Conservation (phyloP, 495 filamentous ascomycete genomes). For the Podospora appendiculata region DNA sequence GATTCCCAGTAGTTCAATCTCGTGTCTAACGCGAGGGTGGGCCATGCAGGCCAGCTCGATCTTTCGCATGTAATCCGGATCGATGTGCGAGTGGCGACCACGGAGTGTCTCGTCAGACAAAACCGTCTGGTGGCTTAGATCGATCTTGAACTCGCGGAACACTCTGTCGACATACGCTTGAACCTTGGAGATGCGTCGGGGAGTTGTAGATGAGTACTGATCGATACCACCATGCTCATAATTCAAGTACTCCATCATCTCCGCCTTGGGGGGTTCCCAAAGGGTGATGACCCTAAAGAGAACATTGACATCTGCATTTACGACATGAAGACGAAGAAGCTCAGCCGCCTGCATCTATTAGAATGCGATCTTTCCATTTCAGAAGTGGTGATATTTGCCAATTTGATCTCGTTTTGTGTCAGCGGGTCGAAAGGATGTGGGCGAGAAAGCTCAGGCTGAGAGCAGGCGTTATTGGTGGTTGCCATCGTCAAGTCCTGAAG, state of each 20-base stretch:
- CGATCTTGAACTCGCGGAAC: not conserved
- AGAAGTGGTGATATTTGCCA: not conserved
- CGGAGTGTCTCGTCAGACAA: conserved; percentile 1
- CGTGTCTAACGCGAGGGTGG: conserved; percentile 47
- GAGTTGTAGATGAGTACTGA: conserved; percentile 20
- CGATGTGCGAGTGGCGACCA: conserved; percentile 40
- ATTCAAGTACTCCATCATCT: conserved; percentile 42
- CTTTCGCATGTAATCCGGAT: conserved; percentile 47
- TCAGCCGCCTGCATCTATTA: conserved; percentile 29
- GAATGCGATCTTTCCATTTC: not conserved
- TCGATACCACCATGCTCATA: conserved; percentile 8
- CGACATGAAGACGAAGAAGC: conserved; percentile 32
- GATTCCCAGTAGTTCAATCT: conserved; percentile 51
- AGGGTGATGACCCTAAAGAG: conserved; percentile 62
- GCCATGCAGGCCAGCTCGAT: conserved; percentile 49
- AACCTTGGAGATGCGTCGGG: conserved; percentile 48
- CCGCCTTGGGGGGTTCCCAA: conserved; percentile 54
- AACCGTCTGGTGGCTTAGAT: conserved; percentile 4
- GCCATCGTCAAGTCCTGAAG: no score
- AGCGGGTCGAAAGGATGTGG: not conserved
- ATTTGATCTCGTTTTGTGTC: not conserved
- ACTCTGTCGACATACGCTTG: conserved; percentile 25
- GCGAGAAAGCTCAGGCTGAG: not conserved
- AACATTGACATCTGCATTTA: conserved; percentile 41
- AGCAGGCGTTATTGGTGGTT: no score